Evolutionary conservation across 192 early-diverging fungal species (phyloP).

Genomic region (Gigaspora rosea): DNA sequence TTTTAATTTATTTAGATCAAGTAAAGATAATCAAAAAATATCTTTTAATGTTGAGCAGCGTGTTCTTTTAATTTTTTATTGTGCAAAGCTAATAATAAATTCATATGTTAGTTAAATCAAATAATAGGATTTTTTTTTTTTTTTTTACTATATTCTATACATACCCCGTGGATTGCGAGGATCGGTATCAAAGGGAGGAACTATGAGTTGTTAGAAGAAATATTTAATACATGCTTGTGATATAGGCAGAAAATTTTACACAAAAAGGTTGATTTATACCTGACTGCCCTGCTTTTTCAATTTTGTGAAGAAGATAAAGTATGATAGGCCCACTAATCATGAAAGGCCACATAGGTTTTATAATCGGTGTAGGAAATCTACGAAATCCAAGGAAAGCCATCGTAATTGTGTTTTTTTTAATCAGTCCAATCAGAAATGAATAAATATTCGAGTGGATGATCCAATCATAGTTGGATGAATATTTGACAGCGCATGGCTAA

Average conservation of each 20-base stretch:
- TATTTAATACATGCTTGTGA: no score
- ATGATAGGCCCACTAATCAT: neutral
- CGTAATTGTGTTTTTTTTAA: neutral
- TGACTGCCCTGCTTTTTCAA: neutral
- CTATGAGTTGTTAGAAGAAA: neutral
- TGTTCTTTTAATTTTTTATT: no score
- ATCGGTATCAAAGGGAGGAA: slow-evolving; percentile 12
- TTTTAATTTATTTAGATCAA: no score
- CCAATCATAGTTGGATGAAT: neutral
- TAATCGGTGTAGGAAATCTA: neutral
- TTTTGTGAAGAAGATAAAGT: neutral
- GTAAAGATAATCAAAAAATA: no score
- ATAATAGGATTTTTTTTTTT: no score
- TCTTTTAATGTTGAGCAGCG: no score
- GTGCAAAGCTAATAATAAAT: no score
- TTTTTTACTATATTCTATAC: neutral
- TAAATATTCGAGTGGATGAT: neutral
- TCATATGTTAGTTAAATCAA: no score
- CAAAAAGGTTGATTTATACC: neutral
- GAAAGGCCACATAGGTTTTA: neutral
- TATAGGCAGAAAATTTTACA: neutral
- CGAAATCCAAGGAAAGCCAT: slow-evolving; percentile 3
- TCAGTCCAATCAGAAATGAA: neutral
- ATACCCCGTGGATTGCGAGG: slow-evolving; percentile 25
- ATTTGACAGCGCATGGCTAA: no score